Evolutionary conservation across 768 basidiomycete genomes (phyloP), one percentile per base, ranked within the genome.

Genomic region (Lentinus brumalis): DNA sequence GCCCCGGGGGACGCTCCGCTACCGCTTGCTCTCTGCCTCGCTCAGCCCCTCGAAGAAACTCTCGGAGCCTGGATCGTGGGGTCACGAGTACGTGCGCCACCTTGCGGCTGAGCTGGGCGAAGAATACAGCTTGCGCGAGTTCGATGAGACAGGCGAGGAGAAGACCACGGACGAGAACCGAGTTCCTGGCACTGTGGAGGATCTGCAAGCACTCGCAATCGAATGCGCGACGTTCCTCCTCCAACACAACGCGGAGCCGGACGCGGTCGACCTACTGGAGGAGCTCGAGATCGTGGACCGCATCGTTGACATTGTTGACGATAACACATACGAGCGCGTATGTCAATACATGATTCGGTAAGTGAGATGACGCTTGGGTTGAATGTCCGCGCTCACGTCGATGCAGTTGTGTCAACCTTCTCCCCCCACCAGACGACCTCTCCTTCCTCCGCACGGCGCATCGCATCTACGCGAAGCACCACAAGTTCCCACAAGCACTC

Each of bases 31-130:
- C 39, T 89, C 92, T 7, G 85, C 87, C 9, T 84, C 88, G 16
- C 78, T 89, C 51, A 83, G 85, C 47, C 85, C 87, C 38, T 69
- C 82, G 16, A 80, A 85, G 2, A 84, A 86, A 3, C 83, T 92
- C 21, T 82, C 89, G 3, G 92, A 94, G 66, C 96, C 97, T 0
- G 96, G 96, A n/a, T 83, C 87, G 35, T 99, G 97, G 97, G 97
- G 97, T 4, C 96, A 99, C 72, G 97, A 99, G 79, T 99, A 99
- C 70, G 93, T 98, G 56, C 88, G 96, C 38, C 96, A 99, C 72
- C 84, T 99, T 49, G 93, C 97, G 11, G 89, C 96, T 2, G 97
- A 99, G 71, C 87, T 99, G 8, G 95, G 95, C 6, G 93, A 98
- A 71, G 97, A 98, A 71, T 98, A 88, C 71, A 83, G 79, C 29